Evolutionary conservation across 2,329 filamentous ascomycete genomes (phyloP).

Genomic region (Fusarium metavorans): DNA sequence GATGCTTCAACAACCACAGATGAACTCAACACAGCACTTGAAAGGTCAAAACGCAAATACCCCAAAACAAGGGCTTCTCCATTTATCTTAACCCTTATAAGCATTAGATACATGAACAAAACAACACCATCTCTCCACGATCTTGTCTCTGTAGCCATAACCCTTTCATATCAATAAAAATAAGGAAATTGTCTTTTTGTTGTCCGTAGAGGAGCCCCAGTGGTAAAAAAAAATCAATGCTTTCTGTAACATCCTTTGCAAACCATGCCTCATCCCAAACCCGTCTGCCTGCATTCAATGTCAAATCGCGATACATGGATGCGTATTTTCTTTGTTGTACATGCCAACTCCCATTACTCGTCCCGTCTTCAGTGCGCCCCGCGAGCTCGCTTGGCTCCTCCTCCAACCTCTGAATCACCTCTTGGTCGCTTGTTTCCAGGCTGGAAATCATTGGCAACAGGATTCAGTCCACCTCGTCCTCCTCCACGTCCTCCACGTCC

Average conservation of each 20-base stretch:
- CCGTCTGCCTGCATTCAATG: conserved; percentile 16
- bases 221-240: conserved; percentile 29
- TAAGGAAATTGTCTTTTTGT: conserved; percentile 38
- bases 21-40: neutral
- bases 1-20: neutral
- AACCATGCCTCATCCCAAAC: conserved; percentile 22
- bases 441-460: conserved; percentile 66
- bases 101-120: neutral
- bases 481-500: conserved; percentile 58
- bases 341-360: conserved; percentile 25
- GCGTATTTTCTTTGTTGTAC: conserved; percentile 39
- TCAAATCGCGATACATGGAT: conserved; percentile 34
- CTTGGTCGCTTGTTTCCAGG: conserved; percentile 69
- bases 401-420: conserved; percentile 61
- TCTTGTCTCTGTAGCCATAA: neutral
- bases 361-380: conserved; percentile 51
- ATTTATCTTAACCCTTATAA: neutral
- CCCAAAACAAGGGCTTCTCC: neutral
- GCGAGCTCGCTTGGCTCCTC: conserved; percentile 57
- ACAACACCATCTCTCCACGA: neutral
- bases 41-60: neutral
- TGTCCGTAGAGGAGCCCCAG: conserved; percentile 41
- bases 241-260: conserved; percentile 23
- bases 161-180: conserved; percentile 1
- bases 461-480: conserved; percentile 60